Evolutionary conservation across 169 alveolate genomes (phyloP).

Genomic region (Cyclospora cayetanensis): DNA sequence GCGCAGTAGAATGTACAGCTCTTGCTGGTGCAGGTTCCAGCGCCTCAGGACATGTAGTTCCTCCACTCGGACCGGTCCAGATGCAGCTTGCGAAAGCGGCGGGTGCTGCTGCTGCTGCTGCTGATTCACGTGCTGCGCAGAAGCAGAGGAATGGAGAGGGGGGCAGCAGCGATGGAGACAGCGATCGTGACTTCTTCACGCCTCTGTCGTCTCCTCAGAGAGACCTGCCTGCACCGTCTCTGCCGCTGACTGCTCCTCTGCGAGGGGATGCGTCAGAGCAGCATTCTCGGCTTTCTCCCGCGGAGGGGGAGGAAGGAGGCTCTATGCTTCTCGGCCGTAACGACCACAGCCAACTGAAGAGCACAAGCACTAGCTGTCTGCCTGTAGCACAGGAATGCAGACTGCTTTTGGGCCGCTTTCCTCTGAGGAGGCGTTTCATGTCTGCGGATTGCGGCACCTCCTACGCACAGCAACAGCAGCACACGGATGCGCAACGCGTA

Average conservation of each 20-base stretch:
- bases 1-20: too few species aligned
- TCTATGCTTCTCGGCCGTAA: not conserved
- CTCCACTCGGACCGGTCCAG: slow-evolving; percentile 15
- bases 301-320: not conserved
- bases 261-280: not conserved
- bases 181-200: slow-evolving; percentile 44
- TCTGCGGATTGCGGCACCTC: slow-evolving; percentile 50
- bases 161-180: slow-evolving; percentile 10
- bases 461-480: not conserved
- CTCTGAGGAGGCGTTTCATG: slow-evolving; percentile 45
- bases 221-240: slow-evolving; percentile 1
- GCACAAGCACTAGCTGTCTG: slow-evolving; percentile 45
- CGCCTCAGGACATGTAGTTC: not conserved
- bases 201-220: slow-evolving; percentile 53
- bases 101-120: slow-evolving; percentile 1
- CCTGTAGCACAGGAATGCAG: slow-evolving; percentile 35
- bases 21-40: not conserved
- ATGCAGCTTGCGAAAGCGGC: slow-evolving; percentile 18
- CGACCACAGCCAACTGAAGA: not conserved
- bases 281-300: not conserved
- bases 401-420: slow-evolving; percentile 33
- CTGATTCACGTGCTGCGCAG: slow-evolving; percentile 29
- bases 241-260: slow-evolving; percentile 9
- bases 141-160: not conserved
- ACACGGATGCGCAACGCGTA: not conserved